Evolutionary conservation across 2,329 filamentous ascomycete genomes (phyloP).

Genomic region (Fusarium haematococcum): DNA sequence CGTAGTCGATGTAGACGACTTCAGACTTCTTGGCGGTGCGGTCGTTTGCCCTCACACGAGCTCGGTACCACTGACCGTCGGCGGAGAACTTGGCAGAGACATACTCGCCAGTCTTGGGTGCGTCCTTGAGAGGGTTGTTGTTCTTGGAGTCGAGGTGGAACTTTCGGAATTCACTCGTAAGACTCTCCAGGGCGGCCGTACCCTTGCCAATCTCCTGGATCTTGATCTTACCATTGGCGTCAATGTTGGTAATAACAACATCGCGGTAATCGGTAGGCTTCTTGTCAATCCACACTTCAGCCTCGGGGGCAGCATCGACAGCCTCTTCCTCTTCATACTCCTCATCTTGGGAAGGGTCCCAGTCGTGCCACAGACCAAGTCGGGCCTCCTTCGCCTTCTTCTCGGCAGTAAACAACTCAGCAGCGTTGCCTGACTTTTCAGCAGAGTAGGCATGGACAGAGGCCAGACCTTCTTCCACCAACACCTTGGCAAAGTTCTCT

Average conservation of each 20-base stretch:
- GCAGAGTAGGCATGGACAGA: constrained; percentile 95
- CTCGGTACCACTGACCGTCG: constrained; percentile 95
- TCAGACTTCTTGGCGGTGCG: constrained; percentile 89
- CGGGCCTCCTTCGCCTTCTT: constrained; percentile 87
- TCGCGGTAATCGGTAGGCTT: constrained; percentile 89
- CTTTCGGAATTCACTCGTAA: constrained; percentile 91
- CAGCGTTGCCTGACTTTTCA: constrained; percentile 91
- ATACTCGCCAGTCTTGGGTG: constrained; percentile 90
- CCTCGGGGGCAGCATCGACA: constrained; percentile 61
- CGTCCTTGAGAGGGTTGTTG: constrained; percentile 75
- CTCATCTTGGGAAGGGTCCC: constrained; percentile 88
- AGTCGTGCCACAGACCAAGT: constrained; percentile 93
- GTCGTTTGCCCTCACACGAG: constrained; percentile 90
- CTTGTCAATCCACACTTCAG: constrained; percentile 69
- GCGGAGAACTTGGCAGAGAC: constrained; percentile 92
- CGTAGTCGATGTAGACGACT: constrained; percentile 95
- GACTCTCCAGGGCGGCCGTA: constrained; percentile 83
- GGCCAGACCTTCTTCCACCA: constrained; percentile 94
- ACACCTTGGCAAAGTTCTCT: constrained; percentile 92
- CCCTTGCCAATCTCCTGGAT: constrained; percentile 90
- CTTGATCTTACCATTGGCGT: constrained; percentile 84
- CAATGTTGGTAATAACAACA: constrained; percentile 91
- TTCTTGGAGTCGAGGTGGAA: constrained; percentile 91
- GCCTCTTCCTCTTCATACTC: constrained; percentile 67
- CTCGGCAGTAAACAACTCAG: constrained; percentile 89